phyloP scores from a whole-genome alignment of 1,284 basidiomycete species.

The Salmacisia buchloeana region DNA sequence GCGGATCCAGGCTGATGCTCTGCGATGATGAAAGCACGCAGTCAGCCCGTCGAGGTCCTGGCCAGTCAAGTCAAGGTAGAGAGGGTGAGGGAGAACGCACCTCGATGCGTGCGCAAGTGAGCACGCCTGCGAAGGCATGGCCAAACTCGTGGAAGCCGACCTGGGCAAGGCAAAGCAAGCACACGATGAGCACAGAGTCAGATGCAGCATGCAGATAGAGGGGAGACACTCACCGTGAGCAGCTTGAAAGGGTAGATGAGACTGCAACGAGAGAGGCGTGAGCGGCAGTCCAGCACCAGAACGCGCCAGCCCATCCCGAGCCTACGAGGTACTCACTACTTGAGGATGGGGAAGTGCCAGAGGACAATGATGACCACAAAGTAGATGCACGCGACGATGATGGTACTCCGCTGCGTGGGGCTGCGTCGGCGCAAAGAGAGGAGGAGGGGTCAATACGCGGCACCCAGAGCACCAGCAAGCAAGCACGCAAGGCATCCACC shows the following conservation, averaged over 20 bases:
- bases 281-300: neutral
- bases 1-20: conserved; percentile 46
- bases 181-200: no score
- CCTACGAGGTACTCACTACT: conserved; percentile 15
- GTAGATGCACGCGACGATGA: conserved; percentile 47
- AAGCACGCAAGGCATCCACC: neutral
- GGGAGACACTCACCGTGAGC: conserved; percentile 19
- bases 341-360: conserved; percentile 39
- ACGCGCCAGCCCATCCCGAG: neutral
- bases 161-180: neutral
- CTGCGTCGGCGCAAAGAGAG: neutral
- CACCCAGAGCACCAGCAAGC: no score
- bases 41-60: no score
- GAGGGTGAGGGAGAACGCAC: conserved; percentile 32
- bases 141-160: conserved; percentile 40
- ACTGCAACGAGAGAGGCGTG: neutral
- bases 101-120: conserved; percentile 87
- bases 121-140: conserved; percentile 54
- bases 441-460: no score
- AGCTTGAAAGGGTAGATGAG: conserved; percentile 51
- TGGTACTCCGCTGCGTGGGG: conserved; percentile 32
- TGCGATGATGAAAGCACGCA: neutral
- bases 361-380: conserved; percentile 39
- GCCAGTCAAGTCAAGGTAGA: neutral
- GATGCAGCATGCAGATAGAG: neutral